Evolutionary conservation across 2,329 filamentous ascomycete genomes (phyloP), one percentile per base, ranked within the genome.

Genomic region (Colletotrichum cuscutae): DNA sequence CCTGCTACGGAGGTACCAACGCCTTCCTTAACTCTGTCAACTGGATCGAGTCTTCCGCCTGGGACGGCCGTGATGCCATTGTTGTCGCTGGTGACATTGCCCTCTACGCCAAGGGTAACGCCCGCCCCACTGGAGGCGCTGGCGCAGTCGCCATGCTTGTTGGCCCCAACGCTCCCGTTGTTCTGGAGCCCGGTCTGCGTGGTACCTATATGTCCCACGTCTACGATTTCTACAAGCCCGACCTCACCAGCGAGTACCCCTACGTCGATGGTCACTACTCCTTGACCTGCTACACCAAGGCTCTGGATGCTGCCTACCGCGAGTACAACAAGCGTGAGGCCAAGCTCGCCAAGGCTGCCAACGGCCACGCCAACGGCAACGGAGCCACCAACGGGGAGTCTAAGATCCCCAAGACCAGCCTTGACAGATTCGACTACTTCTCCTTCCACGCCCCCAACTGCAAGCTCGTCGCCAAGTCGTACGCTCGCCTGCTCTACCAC

Each of bases 151-250:
- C 94, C 79, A 89, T 96, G 87, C 86, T 96, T 77, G 89, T 96
- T 78, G 94, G 94, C 68, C 93, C 94, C 71, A 86, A 95, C 80
- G 94, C 94, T 65, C 93, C 93, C 68, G 86, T 96, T 75, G 93
- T 92, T 74, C 86, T 93, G 76, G 94, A 96, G 85, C 90, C 94
- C 64, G 94, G 94, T 81, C 90, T 95, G 80, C 92, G 94, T 80
- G 94, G 92, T 81, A 92, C 88, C 78, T 95, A 94, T 87, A 92
- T 95, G 91, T 88, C 92, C 83, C 94, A 96, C 85, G 92, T 92
- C 78, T 97, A 96, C 84, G 94, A 96, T 84, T 96, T 96, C 83
- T 96, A 95, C 91, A 96, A 96, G 91, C 93, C 94, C 79, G 94
- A 96, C 84, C 87, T 96, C 77, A 93, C 93, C 80, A 94, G 92